phyloP scores from a whole-genome alignment of 208 protist genomes.

The Acanthamoeba royreba region DNA sequence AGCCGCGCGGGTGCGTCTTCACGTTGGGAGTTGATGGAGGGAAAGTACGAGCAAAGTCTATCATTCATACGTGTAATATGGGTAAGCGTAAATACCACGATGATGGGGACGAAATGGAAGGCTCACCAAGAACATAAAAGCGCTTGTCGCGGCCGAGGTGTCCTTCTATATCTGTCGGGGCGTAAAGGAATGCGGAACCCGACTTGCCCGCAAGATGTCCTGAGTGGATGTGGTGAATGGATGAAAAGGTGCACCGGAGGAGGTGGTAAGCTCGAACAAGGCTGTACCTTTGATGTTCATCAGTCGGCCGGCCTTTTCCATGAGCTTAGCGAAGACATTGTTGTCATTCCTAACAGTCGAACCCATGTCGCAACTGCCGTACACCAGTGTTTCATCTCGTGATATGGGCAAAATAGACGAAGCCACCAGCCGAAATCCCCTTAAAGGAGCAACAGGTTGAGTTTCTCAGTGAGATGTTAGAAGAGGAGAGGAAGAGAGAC shows the following conservation, averaged over 20 bases:
- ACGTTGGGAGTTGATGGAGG: background rate
- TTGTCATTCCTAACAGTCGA: conserved; percentile 34
- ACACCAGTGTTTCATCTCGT: conserved; percentile 10
- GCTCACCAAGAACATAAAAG: conserved; percentile 37
- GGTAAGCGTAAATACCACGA: background rate
- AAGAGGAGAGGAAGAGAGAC: background rate
- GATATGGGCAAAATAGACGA: conserved; percentile 49
- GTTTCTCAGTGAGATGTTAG: background rate
- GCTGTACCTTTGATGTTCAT: background rate
- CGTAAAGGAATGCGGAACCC: background rate
- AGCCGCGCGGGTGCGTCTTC: background rate
- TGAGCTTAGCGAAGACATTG: background rate
- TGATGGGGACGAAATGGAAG: too few relatives aligned
- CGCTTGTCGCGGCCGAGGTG: conserved; percentile 10
- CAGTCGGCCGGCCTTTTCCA: conserved; percentile 34
- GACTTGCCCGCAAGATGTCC: background rate
- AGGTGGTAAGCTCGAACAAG: background rate
- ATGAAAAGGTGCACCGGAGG: background rate
- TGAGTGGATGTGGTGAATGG: background rate
- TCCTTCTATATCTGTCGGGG: conserved; percentile 48
- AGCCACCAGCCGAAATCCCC: conserved; percentile 49
- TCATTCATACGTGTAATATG: too few relatives aligned
- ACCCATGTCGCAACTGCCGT: conserved; percentile 30
- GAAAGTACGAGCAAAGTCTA: conserved; percentile 47
- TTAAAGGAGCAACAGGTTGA: background rate